These are phyloP conservation scores for Corchorus capsularis DNA, from an alignment of 345 rosid genomes.

Conservation along the genomic window DNA sequence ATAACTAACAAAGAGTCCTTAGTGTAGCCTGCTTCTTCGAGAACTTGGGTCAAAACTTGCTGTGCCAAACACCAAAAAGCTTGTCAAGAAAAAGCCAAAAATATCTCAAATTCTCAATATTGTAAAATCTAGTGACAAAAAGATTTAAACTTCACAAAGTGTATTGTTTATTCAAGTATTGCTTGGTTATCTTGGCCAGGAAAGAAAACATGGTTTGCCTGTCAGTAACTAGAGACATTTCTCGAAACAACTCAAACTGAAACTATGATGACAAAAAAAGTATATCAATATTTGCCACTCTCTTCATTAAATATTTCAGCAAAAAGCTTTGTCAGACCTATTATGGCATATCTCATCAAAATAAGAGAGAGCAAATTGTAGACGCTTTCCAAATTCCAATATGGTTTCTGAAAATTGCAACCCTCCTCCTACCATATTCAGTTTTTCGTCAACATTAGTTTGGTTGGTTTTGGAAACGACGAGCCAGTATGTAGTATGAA, in stretches of 20 bases:
- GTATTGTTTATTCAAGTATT: neutral
- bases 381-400: neutral
- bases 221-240: neutral
- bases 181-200: no score
- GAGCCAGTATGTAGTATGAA: neutral
- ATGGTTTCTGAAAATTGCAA: neutral
- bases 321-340: neutral
- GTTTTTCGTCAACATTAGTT: neutral
- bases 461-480: neutral
- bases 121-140: neutral
- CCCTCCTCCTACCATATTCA: neutral
- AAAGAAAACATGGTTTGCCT: neutral
- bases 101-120: neutral
- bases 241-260: neutral
- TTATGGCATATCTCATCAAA: neutral
- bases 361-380: neutral
- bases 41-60: slow-evolving; percentile 72
- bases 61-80: slow-evolving; percentile 36
- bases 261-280: neutral
- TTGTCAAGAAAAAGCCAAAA: neutral
- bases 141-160: neutral
- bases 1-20: slow-evolving; percentile 56
- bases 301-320: neutral
- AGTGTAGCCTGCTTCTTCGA: slow-evolving; percentile 76
- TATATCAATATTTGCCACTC: neutral